Evolutionary conservation across 2,329 filamentous ascomycete genomes (phyloP).

Genomic region (Pseudogymnoascus sp.): DNA sequence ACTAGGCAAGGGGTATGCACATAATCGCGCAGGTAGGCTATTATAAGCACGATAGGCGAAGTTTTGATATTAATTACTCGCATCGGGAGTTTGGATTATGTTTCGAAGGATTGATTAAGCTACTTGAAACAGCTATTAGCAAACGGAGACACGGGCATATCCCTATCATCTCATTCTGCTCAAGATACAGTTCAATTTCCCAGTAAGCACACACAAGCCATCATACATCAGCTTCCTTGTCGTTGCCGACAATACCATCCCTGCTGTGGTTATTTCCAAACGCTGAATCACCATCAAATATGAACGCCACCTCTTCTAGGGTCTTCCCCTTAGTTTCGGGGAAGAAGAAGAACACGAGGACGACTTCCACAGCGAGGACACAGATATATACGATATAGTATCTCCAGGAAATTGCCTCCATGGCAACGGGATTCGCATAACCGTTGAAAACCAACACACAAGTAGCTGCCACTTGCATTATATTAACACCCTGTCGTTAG

Average conservation of each 20-base stretch:
- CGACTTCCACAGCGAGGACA: slow-evolving; percentile 11
- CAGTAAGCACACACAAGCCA: not conserved
- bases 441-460: slow-evolving; percentile 32
- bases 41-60: not conserved
- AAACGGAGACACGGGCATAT: not conserved
- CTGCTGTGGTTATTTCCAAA: not conserved
- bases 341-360: slow-evolving; percentile 15
- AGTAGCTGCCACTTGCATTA: slow-evolving; percentile 21
- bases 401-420: slow-evolving; percentile 29
- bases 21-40: not conserved
- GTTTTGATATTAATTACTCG: not conserved
- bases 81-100: not conserved
- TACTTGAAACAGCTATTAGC: not conserved
- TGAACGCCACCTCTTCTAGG: slow-evolving; percentile 15
- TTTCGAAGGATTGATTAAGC: not conserved
- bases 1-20: not conserved
- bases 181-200: not conserved
- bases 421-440: slow-evolving; percentile 36
- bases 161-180: not conserved
- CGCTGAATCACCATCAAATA: slow-evolving; percentile 20
- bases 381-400: slow-evolving; percentile 21
- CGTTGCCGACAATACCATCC: not conserved
- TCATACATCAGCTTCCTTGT: not conserved
- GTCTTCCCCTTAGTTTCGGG: slow-evolving; percentile 16
- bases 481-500: not conserved